These are phyloP conservation scores for Pelargonium cotyledonis DNA, from an alignment of 441 rosid genomes.

Conservation along the genomic window DNA sequence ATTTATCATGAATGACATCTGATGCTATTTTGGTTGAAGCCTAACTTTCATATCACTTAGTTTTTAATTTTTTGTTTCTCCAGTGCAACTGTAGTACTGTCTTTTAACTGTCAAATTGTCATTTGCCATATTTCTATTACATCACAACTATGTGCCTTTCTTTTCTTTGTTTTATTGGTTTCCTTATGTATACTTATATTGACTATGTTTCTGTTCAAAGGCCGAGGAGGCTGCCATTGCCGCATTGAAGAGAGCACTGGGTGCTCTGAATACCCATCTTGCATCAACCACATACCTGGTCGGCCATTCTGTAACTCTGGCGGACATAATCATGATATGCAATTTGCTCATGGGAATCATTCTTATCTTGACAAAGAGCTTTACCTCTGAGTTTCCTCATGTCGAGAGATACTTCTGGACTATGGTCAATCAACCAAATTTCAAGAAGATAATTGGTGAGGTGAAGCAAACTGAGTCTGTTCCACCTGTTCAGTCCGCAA, in stretches of 20 bases:
- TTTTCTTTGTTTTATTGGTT: not conserved
- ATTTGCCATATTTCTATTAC: not conserved
- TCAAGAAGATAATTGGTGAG: constrained; percentile 74
- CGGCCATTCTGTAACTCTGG: constrained; percentile 73
- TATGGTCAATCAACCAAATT: constrained; percentile 74
- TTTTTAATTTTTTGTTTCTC: no score
- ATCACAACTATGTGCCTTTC: not conserved
- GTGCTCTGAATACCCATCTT: constrained; percentile 61
- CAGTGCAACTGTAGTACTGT: no score
- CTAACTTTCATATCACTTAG: no score
- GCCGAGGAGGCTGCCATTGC: constrained; percentile 73
- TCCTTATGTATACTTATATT: not conserved
- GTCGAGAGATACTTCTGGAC: constrained; percentile 99
- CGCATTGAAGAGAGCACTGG: constrained; percentile 70
- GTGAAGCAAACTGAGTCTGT: constrained; percentile 63
- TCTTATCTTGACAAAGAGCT: constrained; percentile 55
- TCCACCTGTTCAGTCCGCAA: constrained; percentile 44
- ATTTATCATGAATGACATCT: no score
- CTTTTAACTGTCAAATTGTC: not conserved
- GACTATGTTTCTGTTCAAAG: constrained; percentile 25
- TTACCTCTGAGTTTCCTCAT: constrained; percentile 78
- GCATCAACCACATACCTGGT: constrained; percentile 73
- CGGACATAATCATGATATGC: constrained; percentile 70
- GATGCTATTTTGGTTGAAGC: no score
- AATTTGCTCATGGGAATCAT: constrained; percentile 54